Evolutionary conservation across 208 protist genomes (phyloP).

Genomic region (Trypanosoma platydactyli): DNA sequence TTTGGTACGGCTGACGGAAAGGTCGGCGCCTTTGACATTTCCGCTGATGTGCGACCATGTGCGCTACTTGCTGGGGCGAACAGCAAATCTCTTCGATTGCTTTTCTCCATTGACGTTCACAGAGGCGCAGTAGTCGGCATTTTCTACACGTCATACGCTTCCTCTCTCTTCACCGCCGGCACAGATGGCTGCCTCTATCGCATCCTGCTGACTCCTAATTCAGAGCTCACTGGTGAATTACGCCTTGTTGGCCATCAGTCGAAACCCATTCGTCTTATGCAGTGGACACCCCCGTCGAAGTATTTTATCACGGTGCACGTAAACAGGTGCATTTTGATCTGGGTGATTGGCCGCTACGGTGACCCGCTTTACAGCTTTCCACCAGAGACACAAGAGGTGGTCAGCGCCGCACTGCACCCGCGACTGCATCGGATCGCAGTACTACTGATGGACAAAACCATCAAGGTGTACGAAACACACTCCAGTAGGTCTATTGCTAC

Average conservation of each 20-base stretch:
- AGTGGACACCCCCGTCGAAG: constrained; percentile 43
- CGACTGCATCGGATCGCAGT: constrained; percentile 54
- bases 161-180: constrained; percentile 61
- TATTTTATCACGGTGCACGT: constrained; percentile 76
- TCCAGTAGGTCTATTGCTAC: constrained; percentile 49
- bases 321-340: constrained; percentile 72
- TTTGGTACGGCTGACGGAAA: constrained; percentile 75
- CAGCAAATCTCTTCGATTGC: constrained; percentile 40
- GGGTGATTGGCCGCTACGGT: constrained; percentile 59
- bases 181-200: constrained; percentile 62
- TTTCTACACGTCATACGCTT: constrained; percentile 44
- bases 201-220: constrained; percentile 31
- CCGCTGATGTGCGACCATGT: constrained; percentile 46
- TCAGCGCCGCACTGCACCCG: constrained; percentile 58
- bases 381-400: constrained; percentile 78
- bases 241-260: constrained; percentile 16
- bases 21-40: constrained; percentile 70
- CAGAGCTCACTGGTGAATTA: constrained; percentile 28
- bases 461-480: constrained; percentile 75
- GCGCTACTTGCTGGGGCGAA: constrained; percentile 50
- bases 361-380: constrained; percentile 74
- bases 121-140: constrained; percentile 42
- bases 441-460: constrained; percentile 62
- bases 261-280: constrained; percentile 48
- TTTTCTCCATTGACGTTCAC: constrained; percentile 53